Base-by-base conservation (phyloP, 306 rosid genomes). In the Abrus pulchellus region DNA sequence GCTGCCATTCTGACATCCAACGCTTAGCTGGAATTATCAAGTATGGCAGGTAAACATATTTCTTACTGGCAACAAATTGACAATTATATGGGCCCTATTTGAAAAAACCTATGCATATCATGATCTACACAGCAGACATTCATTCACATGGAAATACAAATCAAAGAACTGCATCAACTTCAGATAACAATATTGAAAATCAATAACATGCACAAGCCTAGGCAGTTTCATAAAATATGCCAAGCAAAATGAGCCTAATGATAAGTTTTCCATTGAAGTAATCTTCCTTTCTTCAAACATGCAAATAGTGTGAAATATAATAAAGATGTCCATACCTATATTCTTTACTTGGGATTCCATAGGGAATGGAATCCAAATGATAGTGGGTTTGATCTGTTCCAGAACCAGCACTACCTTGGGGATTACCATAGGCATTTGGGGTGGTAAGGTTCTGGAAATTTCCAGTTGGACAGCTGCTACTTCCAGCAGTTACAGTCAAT, bases 301-400 rank as follows among this genome's bases (percentile, higher is more conserved):
- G 9, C 53, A 81, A 73, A 52, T 3, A 36, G 36, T 27, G 74
- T 14, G 4, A 66, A 20, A 32, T 10, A 73, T 20, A 20, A 20
- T 20, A 20, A 75, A 33, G 64, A 69, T 29, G 5, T 80, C 36
- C 14, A 38, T 84, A 92, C 97, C 97, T 88, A 86, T 87, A 88
- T 45, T 90, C 90, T 92, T 87, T 90, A 83, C 86, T 88, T 14
- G 92, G 94, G 72, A 90, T 88, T 55, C 90, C 94, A 84, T 80
- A 89, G 74, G 97, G 92, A 85, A 92, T 88, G 85, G 93, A 79
- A 80, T 88, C 91, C 50, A 90, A 74, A 40, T 89, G 88, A 80
- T 88, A 86, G 69, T 80, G 87, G 53, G 89, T 48, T 54, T 59
- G 90, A 78, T 64, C 74, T 62, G 88, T 68, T 77, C 87, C 88